A percentile compares a stretch with the other conserved stretches of the same genome.
Conservation (phyloP, 2,329 filamentous ascomycete genomes). For the Verticillium isaacii region DNA sequence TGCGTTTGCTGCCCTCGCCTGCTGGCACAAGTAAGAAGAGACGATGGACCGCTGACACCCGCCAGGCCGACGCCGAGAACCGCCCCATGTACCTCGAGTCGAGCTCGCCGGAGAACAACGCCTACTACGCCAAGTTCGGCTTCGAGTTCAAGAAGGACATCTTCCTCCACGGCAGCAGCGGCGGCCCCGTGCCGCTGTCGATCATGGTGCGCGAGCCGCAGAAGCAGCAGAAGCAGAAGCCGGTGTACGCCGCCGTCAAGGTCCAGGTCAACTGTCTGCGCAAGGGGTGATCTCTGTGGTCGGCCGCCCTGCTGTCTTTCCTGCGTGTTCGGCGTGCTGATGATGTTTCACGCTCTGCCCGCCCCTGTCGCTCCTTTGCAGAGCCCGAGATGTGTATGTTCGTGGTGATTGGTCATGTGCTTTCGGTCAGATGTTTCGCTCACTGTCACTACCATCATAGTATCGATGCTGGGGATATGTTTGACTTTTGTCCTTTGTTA, state of each 20-base stretch:
- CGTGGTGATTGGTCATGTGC: not conserved
- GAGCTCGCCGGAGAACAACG: slow-evolving; percentile 61
- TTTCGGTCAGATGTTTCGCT: not conserved
- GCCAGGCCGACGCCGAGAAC: slow-evolving; percentile 62
- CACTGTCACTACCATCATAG: not conserved
- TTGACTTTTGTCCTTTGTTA: slow-evolving; percentile 13
- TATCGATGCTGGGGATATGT: not conserved
- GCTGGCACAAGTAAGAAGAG: not conserved
- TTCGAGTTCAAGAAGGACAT: slow-evolving; percentile 64
- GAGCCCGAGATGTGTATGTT: not conserved
- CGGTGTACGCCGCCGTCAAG: slow-evolving; percentile 22
- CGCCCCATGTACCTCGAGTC: slow-evolving; percentile 75
- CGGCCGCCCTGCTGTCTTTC: not conserved
- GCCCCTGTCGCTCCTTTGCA: not conserved
- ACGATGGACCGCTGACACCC: not conserved
- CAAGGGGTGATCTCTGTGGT: slow-evolving; percentile 11
- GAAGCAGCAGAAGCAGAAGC: slow-evolving; percentile 3
- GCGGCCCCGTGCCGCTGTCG: slow-evolving; percentile 59
- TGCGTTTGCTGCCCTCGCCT: slow-evolving; percentile 29
- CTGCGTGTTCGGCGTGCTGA: too few relatives aligned
- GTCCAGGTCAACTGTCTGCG: slow-evolving; percentile 25
- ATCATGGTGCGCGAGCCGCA: slow-evolving; percentile 78
- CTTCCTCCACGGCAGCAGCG: slow-evolving; percentile 54
- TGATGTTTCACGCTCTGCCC: too few relatives aligned
- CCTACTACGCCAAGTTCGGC: slow-evolving; percentile 71